Conservation (phyloP, 2,329 filamentous ascomycete genomes). For the Calonectria ilicicola region DNA sequence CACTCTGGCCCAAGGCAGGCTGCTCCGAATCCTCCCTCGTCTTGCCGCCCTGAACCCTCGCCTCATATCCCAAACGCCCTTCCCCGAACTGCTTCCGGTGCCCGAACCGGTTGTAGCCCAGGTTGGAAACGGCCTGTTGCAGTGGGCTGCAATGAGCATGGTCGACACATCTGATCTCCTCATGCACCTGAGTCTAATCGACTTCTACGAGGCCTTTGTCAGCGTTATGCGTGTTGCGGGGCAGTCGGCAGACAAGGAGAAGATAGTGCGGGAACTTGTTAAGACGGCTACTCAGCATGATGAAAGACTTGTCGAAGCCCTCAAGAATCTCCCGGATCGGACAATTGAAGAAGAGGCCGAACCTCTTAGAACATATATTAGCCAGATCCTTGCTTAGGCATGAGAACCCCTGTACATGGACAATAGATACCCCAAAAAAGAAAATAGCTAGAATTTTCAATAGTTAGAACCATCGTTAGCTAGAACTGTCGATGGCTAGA, state of each 20-base stretch:
- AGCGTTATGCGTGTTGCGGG: conserved; percentile 59
- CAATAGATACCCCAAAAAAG: conserved; percentile 28
- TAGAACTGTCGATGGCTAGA: neutral
- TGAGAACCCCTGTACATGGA: neutral
- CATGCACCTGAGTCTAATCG: conserved; percentile 63
- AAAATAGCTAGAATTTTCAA: neutral
- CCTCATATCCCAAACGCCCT: conserved; percentile 52
- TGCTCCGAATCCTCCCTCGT: conserved; percentile 64
- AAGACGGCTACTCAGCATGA: conserved; percentile 55
- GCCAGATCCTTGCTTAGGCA: conserved; percentile 48
- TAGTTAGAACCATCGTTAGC: too few relatives aligned
- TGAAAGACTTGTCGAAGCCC: conserved; percentile 49
- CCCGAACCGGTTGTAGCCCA: conserved; percentile 31
- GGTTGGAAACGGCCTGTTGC: conserved; percentile 56
- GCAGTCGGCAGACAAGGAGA: conserved; percentile 50
- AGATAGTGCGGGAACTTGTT: conserved; percentile 54
- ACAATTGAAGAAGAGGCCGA: conserved; percentile 65
- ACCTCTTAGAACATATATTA: conserved; percentile 58
- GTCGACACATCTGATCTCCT: conserved; percentile 61
- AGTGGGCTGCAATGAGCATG: conserved; percentile 65
- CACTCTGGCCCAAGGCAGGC: conserved; percentile 64
- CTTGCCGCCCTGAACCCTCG: conserved; percentile 61
- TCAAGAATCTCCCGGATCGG: conserved; percentile 59
- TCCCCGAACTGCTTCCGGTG: conserved; percentile 49
- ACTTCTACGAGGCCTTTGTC: conserved; percentile 65